These are phyloP conservation scores for Punica granatum DNA, from an alignment of 345 rosid genomes.

Conservation along the genomic window DNA sequence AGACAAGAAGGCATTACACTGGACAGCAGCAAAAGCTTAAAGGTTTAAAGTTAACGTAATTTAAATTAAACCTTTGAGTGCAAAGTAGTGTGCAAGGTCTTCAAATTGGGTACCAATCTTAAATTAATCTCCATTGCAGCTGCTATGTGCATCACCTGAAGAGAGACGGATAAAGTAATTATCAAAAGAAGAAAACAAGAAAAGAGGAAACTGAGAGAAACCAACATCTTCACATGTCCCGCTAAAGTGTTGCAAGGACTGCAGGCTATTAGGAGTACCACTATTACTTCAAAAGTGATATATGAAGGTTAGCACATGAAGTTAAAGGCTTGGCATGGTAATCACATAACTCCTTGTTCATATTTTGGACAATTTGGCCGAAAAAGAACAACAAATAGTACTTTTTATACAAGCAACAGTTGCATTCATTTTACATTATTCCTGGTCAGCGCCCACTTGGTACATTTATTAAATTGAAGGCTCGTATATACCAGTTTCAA, in stretches of 20 bases:
- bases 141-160: constrained; percentile 96
- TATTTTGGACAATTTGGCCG: too few species aligned
- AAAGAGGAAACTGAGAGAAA: neutral
- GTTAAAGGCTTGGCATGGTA: too few species aligned
- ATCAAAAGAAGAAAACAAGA: neutral
- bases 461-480: neutral
- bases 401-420: neutral
- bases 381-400: too few species aligned
- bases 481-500: neutral
- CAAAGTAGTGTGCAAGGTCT: constrained; percentile 57
- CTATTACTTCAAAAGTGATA: neutral
- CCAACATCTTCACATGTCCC: neutral
- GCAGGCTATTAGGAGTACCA: neutral
- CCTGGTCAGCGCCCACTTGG: neutral
- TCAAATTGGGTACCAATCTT: constrained; percentile 71
- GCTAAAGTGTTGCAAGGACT: neutral
- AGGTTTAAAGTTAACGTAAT: neutral
- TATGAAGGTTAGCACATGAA: too few species aligned
- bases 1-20: neutral
- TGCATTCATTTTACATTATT: neutral
- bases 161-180: constrained; percentile 10
- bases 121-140: constrained; percentile 85
- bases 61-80: constrained; percentile 56
- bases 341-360: neutral
- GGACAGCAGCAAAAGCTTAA: neutral